Base-by-base conservation (phyloP, 805 yeast genomes). In the Hanseniaspora pseudoguilliermondii region DNA sequence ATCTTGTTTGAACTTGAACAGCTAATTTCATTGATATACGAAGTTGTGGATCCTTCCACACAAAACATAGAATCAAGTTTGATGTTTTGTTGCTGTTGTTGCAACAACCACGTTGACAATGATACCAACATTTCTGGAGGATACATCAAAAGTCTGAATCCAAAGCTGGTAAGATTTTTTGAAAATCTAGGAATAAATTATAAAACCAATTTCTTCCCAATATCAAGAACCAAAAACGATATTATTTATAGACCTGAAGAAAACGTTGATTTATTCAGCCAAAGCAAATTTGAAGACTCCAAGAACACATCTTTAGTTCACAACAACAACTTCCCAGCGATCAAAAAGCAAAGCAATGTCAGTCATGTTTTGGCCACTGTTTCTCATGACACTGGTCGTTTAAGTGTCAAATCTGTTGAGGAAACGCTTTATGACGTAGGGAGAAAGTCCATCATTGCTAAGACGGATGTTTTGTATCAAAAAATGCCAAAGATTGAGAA, bases 91-190 rank as follows among this genome's bases (percentile, higher is more conserved):
- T 52, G 56, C n/a, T 32, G 46, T n/a, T 25, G 21, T 27, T 52
- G 56, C 32, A 46, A 52, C 34, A 25, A 29, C 38, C 56, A 52
- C n/a, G 35, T 3, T n/a, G 56, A 52, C n/a, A 52, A 52, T 25
- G 34, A 46, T 2, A 23, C 13, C 3, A 34, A 49, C 20, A 52
- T 52, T 9, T 41, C 48, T n/a, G 41, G 48, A 11, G 56, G 56
- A 36, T 21, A 18, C 18, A 38, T 52, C 16, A 52, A 29, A 25
- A 27, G 41, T 15, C 5, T 52, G 7, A 52, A 52, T 36, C 56
- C 56, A 15, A 52, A 46, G 35, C 16, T 52, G 3, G 20, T 46
- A 7, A 38, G 27, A n/a, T 52, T 52, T 32, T 52, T 52, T 40
- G 41, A 38, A 15, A 46, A 44, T 13, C 18, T 52, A 20, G 56